Evolutionary conservation across 129 eudicot genomes (phyloP).

Genomic region (Scalesia atractyloides): DNA sequence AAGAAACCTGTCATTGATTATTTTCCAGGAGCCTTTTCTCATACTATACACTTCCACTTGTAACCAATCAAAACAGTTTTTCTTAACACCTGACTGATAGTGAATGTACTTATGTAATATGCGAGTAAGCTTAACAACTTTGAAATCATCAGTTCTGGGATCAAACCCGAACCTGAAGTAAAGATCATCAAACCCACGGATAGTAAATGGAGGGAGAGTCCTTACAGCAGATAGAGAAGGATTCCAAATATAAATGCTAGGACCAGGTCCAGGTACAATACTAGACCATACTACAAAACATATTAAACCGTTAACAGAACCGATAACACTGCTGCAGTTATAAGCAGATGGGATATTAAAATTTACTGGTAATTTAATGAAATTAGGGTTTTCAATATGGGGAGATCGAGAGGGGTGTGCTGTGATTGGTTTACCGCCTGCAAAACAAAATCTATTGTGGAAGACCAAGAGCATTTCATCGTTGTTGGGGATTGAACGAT

Average conservation of each 20-base stretch:
- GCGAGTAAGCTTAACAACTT: neutral
- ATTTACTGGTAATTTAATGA: neutral
- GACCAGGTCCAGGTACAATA: neutral
- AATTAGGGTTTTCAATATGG: neutral
- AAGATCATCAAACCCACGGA: neutral
- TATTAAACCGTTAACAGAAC: slow-evolving; percentile 9
- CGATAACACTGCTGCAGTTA: neutral
- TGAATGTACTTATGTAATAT: no score
- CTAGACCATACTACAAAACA: neutral
- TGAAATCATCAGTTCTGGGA: slow-evolving; percentile 5
- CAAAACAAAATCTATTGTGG: neutral
- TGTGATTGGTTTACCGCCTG: no score
- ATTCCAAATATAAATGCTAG: neutral
- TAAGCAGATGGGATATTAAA: no score
- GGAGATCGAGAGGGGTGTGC: neutral
- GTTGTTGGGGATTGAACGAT: neutral
- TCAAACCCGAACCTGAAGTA: slow-evolving; percentile 7
- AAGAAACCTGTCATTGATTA: no score
- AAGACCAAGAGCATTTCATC: neutral
- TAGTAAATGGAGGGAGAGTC: neutral
- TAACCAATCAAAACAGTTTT: no score
- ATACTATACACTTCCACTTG: no score
- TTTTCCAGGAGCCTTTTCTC: no score
- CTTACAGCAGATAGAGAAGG: neutral
- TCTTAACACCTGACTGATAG: no score